A percentile compares a stretch with the other conserved stretches of the same genome.
Conservation (phyloP, 2,329 filamentous ascomycete genomes). For the Peltaster fructicola region DNA sequence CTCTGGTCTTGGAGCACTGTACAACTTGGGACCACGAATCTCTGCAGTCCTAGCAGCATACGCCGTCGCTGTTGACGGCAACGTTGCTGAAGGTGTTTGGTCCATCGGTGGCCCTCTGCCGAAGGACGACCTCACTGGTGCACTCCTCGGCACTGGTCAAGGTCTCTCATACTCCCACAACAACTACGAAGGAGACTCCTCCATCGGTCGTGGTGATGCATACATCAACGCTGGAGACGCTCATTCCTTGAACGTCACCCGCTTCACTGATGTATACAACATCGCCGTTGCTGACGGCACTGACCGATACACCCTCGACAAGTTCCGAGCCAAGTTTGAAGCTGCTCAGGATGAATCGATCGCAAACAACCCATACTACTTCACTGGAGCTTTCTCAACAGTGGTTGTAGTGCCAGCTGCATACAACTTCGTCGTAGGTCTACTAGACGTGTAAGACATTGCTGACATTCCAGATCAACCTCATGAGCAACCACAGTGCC, state of each 20-base stretch:
- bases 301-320: constrained; percentile 10
- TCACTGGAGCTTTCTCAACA: constrained; percentile 11
- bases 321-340: constrained; percentile 4
- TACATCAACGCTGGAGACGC: constrained; percentile 12
- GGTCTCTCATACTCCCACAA: constrained; percentile 17
- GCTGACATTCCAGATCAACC: constrained; percentile 19
- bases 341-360: constrained; percentile 11
- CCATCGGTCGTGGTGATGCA: constrained; percentile 12
- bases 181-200: constrained; percentile 19
- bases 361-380: constrained; percentile 10
- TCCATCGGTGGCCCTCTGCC: constrained; percentile 14
- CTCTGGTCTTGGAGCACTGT: constrained; percentile 9
- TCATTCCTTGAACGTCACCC: constrained; percentile 8
- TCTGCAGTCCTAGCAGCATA: constrained; percentile 16
- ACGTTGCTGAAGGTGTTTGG: constrained; percentile 9
- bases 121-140: constrained; percentile 4
- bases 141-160: constrained; percentile 9
- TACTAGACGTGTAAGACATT: constrained; percentile 5
- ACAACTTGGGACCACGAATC: constrained; percentile 14
- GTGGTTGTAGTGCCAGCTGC: constrained; percentile 8
- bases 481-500: constrained; percentile 23
- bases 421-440: constrained; percentile 4
- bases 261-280: constrained; percentile 8
- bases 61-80: constrained; percentile 16
- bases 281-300: constrained; percentile 4